phyloP scores from a whole-genome alignment of 495 filamentous ascomycete genomes.

The Neurospora sp. region DNA sequence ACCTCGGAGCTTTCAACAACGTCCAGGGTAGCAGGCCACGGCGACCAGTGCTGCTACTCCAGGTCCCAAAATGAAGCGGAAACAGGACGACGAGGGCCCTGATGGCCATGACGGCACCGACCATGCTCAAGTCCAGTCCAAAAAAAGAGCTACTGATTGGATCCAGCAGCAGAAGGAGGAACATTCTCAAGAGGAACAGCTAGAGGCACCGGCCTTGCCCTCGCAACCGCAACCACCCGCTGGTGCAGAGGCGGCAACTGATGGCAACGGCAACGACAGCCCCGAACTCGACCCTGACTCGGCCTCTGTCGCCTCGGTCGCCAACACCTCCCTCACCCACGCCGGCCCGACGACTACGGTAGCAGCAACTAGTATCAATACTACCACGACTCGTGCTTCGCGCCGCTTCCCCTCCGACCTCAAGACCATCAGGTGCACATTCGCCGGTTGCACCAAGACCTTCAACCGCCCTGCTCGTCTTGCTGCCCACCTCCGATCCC shows the following conservation, averaged over 20 bases:
- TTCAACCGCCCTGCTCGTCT: constrained; percentile 82
- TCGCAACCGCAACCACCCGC: not conserved
- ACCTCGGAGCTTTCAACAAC: not conserved
- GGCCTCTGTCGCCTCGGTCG: constrained; percentile 6
- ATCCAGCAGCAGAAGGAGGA: not conserved
- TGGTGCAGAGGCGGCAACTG: not conserved
- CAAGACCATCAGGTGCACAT: constrained; percentile 63
- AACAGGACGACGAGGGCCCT: constrained; percentile 4
- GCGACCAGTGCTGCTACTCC: not conserved
- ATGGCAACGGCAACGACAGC: not conserved
- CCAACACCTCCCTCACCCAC: constrained; percentile 6
- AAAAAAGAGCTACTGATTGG: constrained; percentile 3
- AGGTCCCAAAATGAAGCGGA: constrained; percentile 5
- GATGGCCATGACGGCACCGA: not conserved
- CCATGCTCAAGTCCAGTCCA: not conserved
- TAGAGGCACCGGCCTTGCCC: not conserved
- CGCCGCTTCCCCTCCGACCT: constrained; percentile 56
- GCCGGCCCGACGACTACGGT: constrained; percentile 8
- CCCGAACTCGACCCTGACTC: constrained; percentile 5
- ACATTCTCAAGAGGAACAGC: not conserved
- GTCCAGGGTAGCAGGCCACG: not conserved
- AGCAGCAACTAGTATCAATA: constrained; percentile 24
- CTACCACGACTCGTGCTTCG: constrained; percentile 42
- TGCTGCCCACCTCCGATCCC: constrained; percentile 65
- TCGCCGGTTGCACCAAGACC: constrained; percentile 61